Evolutionary conservation across 2,329 filamentous ascomycete species (phyloP), one percentile per base, ranked within the genome.

Genomic region (Colletotrichum echinochloae): DNA sequence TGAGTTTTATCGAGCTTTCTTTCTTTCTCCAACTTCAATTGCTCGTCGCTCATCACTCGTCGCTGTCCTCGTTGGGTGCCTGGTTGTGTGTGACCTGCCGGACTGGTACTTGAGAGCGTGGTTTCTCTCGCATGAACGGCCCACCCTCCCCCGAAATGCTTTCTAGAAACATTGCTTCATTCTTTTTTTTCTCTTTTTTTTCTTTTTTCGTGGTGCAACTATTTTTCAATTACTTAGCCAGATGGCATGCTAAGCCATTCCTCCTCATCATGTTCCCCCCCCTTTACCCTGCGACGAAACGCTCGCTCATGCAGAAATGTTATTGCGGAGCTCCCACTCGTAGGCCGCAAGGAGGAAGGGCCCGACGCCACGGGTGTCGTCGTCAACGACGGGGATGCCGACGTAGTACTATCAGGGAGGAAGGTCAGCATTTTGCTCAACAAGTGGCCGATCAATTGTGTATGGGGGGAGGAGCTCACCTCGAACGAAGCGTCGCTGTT

Each of bases 401-500:
- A 57, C 35, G 49, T 70, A 70, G 63, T 70, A 70, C 62, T 69
- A 16, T 12, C 7, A n/a, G 7, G 20, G 16, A 2, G 7, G 18
- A 23, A 9, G 37, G n/a, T 63, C n/a, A 65, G 61, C 30, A 46
- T 26, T 5, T 8, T 20, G 26, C 7, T 20, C 35, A 12, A n/a
- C 16, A 1, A 12, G 23, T 14, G 33, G 1, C 12, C 3, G 7
- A 16, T 8, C 5, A 9, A 18, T 18, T 11, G 11, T 16, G 14
- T n/a, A 1, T 8, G 9, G 16, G 26, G 3, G 18, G 44, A 20
- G 39, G 11, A 8, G 26, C 79, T 77, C 74, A 87, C 85, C 78
- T 86, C 81, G 73, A 86, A 88, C 9, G 80, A 81, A 5, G 82
- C 86, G 73, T 85, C 79, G 14, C 83, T 82, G 73, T 80, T 83